These are phyloP conservation scores for Ustilago crameri DNA, from an alignment of 1,284 basidiomycete genomes.

Conservation along the genomic window DNA sequence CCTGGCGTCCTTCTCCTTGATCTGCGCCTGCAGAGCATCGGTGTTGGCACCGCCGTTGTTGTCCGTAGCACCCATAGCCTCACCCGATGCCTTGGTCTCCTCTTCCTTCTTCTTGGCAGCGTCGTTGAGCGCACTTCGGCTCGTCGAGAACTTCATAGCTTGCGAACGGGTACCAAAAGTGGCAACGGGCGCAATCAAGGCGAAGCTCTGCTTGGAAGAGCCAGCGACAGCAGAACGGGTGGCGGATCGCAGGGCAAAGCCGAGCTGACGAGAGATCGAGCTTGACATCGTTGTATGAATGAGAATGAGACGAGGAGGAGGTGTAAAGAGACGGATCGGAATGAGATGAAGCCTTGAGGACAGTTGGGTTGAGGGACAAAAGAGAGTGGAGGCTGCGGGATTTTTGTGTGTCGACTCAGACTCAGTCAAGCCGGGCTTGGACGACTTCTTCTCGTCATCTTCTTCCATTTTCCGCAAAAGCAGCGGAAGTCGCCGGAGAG, in stretches of 20 bases:
- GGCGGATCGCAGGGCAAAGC: conserved; percentile 30
- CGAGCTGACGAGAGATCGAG: conserved; percentile 41
- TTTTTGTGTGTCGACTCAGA: not conserved
- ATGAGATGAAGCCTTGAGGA: too few species aligned
- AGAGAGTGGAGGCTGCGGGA: conserved; percentile 13
- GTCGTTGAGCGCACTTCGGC: conserved; percentile 21
- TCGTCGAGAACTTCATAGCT: conserved; percentile 41
- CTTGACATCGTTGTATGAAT: conserved; percentile 28
- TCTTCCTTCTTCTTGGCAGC: conserved; percentile 48
- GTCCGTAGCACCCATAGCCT: conserved; percentile 55
- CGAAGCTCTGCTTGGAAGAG: conserved; percentile 35
- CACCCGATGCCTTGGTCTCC: conserved; percentile 47
- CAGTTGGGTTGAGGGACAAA: too few species aligned
- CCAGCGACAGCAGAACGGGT: conserved; percentile 32
- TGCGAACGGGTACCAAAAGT: conserved; percentile 15
- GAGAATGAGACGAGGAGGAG: not conserved
- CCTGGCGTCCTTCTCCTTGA: conserved; percentile 66
- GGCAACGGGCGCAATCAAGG: conserved; percentile 18
- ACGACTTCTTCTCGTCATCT: not conserved
- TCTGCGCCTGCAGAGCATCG: conserved; percentile 48
- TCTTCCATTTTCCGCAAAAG: not conserved
- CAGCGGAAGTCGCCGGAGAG: not conserved
- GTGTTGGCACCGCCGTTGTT: conserved; percentile 7
- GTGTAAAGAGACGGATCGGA: not conserved
- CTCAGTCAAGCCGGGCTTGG: conserved; percentile 5